These are phyloP conservation scores for Colletotrichum trifolii DNA, from an alignment of 2,329 filamentous ascomycete species.

Conservation along the genomic window DNA sequence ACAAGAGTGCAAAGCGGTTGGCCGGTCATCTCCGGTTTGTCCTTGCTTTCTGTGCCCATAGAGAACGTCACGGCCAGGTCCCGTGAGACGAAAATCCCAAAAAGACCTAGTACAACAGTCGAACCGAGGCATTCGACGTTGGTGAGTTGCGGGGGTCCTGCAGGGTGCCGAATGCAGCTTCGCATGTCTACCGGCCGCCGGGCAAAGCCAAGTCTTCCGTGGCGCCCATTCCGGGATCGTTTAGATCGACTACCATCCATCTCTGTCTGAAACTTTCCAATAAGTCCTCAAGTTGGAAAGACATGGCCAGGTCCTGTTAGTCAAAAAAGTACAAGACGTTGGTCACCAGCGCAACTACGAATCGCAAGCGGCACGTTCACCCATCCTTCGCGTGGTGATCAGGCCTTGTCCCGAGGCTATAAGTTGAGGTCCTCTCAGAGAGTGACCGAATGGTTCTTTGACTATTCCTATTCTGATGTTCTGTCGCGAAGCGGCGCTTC, in stretches of 20 bases:
- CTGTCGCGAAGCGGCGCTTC: constrained; percentile 21
- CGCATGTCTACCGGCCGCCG: constrained; percentile 16
- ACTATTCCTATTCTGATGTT: constrained; percentile 26
- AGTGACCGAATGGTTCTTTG: constrained; percentile 3
- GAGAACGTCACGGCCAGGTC: too few species aligned
- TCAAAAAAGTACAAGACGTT: too few species aligned
- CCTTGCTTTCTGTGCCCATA: too few species aligned
- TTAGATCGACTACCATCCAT: constrained; percentile 4
- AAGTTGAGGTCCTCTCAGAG: not conserved
- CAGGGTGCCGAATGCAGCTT: constrained; percentile 11
- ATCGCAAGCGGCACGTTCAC: constrained; percentile 10
- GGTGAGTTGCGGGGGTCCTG: constrained; percentile 22
- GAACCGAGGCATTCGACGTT: constrained; percentile 28
- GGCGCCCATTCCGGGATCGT: not conserved
- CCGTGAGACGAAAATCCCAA: too few species aligned
- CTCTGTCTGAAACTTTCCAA: not conserved
- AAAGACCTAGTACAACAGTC: too few species aligned
- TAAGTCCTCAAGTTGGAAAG: not conserved
- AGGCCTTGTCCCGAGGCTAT: constrained; percentile 25
- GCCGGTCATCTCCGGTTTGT: too few species aligned
- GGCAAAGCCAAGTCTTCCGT: constrained; percentile 8
- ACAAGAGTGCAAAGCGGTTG: too few species aligned
- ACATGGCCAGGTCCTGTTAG: not conserved
- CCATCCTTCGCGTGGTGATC: not conserved
- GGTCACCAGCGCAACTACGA: too few species aligned